Conservation (phyloP, 1,284 basidiomycete species). For the Puccinia coronata region DNA sequence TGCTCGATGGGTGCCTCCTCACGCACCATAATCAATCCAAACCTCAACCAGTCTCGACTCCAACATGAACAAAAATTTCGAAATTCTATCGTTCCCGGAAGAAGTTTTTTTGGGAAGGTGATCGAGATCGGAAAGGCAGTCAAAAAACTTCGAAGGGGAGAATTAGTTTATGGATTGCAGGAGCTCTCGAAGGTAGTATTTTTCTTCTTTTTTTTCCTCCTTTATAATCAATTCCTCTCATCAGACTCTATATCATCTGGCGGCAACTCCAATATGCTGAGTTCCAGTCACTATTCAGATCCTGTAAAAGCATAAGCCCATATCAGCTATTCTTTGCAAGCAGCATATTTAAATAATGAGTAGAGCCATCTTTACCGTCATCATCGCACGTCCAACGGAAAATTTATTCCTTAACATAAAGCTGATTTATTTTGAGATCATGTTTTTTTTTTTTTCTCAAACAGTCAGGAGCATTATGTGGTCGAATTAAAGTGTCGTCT, state of each 20-base stretch:
- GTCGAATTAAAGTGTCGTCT: conserved; percentile 59
- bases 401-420: not conserved
- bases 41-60: not conserved
- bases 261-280: not conserved
- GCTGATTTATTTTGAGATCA: conserved; percentile 10
- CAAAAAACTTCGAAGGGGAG: conserved; percentile 58
- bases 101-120: conserved; percentile 60
- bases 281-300: not conserved
- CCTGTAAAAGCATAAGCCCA: not conserved
- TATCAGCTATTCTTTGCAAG: not conserved
- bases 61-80: not conserved
- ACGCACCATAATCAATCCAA: conserved; percentile 1
- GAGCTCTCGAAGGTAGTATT: conserved; percentile 56
- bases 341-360: not conserved
- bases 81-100: conserved; percentile 59
- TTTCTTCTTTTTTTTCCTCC: not conserved
- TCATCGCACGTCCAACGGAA: not conserved
- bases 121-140: conserved; percentile 58
- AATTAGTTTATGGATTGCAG: conserved; percentile 60
- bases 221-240: not conserved
- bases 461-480: conserved; percentile 59
- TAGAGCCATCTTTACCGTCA: not conserved
- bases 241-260: too few relatives aligned
- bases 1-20: not conserved
- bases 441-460: not conserved